These are phyloP conservation scores for Allantophomopsis cytisporea DNA, from an alignment of 2,329 filamentous ascomycete species.

Conservation along the genomic window DNA sequence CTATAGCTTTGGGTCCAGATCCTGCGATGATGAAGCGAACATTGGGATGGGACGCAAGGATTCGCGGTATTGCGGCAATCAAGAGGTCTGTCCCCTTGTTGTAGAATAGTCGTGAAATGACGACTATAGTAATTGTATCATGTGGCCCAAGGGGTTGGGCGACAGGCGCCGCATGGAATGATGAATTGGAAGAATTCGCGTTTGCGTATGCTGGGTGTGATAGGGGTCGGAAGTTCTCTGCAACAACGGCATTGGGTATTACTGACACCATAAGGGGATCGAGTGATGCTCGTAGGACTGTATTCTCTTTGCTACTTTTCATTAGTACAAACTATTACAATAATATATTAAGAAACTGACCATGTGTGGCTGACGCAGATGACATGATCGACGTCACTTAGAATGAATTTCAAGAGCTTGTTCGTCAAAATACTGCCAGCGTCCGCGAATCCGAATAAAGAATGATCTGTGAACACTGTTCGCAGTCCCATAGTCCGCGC, in stretches of 20 bases:
- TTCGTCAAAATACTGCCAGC: constrained; percentile 93
- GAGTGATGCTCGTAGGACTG: constrained; percentile 81
- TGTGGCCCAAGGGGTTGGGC: constrained; percentile 63
- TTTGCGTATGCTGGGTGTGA: constrained; percentile 31
- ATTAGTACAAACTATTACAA: background rate
- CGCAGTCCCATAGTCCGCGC: constrained; percentile 90
- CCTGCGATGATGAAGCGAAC: constrained; percentile 96
- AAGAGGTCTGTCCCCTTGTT: constrained; percentile 96
- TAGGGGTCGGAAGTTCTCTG: constrained; percentile 82
- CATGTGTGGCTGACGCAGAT: constrained; percentile 98
- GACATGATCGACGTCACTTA: constrained; percentile 96
- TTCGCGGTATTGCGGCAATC: constrained; percentile 90
- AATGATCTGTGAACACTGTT: constrained; percentile 96
- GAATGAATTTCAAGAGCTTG: constrained; percentile 87
- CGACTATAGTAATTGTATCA: constrained; percentile 88
- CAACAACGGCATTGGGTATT: constrained; percentile 93
- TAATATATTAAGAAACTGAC: constrained; percentile 30
- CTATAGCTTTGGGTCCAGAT: constrained; percentile 90
- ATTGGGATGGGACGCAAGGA: constrained; percentile 78
- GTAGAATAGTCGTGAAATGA: constrained; percentile 94
- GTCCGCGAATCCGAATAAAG: constrained; percentile 93
- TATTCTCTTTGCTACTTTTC: constrained; percentile 77
- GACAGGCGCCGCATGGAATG: constrained; percentile 28
- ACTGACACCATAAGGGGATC: constrained; percentile 96
- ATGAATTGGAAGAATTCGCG: constrained; percentile 17